These are phyloP conservation scores for Plantago major DNA, from an alignment of 257 asterid species.

Conservation along the genomic window DNA sequence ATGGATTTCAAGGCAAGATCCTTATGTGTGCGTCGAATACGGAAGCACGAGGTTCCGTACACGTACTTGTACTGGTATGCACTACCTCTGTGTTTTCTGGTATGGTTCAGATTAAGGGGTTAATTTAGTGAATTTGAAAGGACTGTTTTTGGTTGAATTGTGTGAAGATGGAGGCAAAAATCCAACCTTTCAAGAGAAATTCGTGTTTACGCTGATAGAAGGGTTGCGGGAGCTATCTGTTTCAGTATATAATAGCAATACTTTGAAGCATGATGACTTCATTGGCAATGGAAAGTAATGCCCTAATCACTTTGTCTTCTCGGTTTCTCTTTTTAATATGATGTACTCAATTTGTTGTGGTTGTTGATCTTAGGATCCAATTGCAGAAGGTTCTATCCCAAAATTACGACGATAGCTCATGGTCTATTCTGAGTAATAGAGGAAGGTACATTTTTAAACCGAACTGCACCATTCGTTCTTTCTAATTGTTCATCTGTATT, in stretches of 20 bases:
- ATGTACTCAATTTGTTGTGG: conserved; percentile 5
- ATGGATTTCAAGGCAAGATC: conserved; percentile 97
- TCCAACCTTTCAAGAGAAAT: conserved; percentile 96
- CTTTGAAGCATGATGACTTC: conserved; percentile 65
- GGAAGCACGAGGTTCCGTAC: conserved; percentile 70
- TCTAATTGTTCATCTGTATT: neutral
- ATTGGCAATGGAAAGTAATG: conserved; percentile 87
- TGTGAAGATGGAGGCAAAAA: conserved; percentile 82
- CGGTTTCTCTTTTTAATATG: neutral
- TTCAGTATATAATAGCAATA: conserved; percentile 89
- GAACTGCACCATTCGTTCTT: conserved; percentile 2
- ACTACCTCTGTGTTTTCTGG: too few relatives aligned
- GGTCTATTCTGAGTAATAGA: conserved; percentile 78
- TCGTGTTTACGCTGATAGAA: conserved; percentile 75
- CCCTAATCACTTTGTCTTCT: neutral
- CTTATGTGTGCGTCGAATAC: conserved; percentile 82
- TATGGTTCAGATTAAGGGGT: neutral
- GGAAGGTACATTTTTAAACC: conserved; percentile 47
- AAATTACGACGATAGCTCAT: conserved; percentile 72
- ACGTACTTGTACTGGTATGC: conserved; percentile 84
- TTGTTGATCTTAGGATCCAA: conserved; percentile 52
- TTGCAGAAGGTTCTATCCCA: conserved; percentile 72
- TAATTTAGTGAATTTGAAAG: neutral
- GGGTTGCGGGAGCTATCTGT: conserved; percentile 66
- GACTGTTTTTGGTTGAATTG: conserved; percentile 4